phyloP scores from a whole-genome alignment of 2,329 filamentous ascomycete species.

The Botrytis cinerea region DNA sequence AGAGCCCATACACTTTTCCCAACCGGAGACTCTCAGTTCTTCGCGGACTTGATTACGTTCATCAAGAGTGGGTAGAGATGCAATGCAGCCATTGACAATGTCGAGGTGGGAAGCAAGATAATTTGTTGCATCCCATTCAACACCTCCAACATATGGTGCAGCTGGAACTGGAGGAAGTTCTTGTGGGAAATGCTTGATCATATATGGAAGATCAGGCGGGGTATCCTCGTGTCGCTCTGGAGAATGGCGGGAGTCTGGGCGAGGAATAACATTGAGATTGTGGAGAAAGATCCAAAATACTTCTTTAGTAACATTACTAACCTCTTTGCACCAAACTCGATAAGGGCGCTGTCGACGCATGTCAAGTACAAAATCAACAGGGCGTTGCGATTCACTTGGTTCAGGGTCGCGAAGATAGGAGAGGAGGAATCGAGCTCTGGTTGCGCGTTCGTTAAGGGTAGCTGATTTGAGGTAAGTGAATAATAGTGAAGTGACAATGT shows the following conservation, averaged over 20 bases:
- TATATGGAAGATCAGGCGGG: conserved; percentile 58
- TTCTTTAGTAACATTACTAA: conserved; percentile 90
- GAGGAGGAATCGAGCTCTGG: conserved; percentile 73
- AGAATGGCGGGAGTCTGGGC: conserved; percentile 48
- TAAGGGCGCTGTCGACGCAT: conserved; percentile 89
- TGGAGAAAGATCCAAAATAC: conserved; percentile 99
- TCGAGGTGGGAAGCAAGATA: conserved; percentile 92
- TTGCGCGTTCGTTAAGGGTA: conserved; percentile 59
- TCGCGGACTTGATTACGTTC: conserved; percentile 78
- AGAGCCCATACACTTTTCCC: conserved; percentile 85
- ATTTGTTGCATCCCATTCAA: conserved; percentile 98
- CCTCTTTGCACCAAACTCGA: conserved; percentile 90
- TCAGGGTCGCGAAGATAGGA: conserved; percentile 78
- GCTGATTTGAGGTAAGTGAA: conserved; percentile 83
- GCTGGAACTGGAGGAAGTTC: conserved; percentile 89
- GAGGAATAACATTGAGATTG: conserved; percentile 81
- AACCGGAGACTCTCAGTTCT: conserved; percentile 79
- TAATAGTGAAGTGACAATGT: conserved; percentile 84
- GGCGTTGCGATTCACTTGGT: conserved; percentile 72
- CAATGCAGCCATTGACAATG: conserved; percentile 85
- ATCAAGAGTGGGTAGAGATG: conserved; percentile 68
- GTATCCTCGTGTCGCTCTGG: conserved; percentile 32
- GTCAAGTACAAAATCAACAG: conserved; percentile 82
- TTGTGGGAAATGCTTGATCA: conserved; percentile 74
- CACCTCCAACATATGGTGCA: conserved; percentile 92